Evolutionary conservation across 83 land plant species (phyloP).

Genomic region (Diphasiastrum complanatum): DNA sequence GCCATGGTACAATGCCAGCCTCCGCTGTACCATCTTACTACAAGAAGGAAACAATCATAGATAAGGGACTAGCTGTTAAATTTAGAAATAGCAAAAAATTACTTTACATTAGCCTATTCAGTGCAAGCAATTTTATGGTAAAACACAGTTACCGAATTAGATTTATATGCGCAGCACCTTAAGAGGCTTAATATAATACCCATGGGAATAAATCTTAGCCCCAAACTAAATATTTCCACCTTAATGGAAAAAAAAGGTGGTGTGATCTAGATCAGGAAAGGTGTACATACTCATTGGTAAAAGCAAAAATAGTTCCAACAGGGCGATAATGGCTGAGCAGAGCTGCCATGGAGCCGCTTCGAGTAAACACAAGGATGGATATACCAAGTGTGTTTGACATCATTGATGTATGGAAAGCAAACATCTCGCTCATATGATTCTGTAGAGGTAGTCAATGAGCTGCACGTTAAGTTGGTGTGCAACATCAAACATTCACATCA

Average conservation of each 20-base stretch:
- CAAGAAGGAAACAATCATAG: background rate
- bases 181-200: too few species aligned
- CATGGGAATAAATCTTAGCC: too few species aligned
- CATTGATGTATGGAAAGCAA: slow-evolving; percentile 91
- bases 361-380: slow-evolving; percentile 83
- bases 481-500: background rate
- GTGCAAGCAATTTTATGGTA: too few species aligned
- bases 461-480: background rate
- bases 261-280: background rate
- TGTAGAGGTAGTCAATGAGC: slow-evolving; percentile 19
- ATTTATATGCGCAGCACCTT: too few species aligned
- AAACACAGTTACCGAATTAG: too few species aligned
- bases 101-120: too few species aligned
- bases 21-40: slow-evolving; percentile 67
- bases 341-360: slow-evolving; percentile 89
- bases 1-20: slow-evolving; percentile 71
- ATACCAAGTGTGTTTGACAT: slow-evolving; percentile 95
- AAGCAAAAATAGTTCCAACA: slow-evolving; percentile 82
- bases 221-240: too few species aligned
- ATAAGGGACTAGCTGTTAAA: too few species aligned
- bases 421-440: slow-evolving; percentile 87
- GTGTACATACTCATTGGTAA: slow-evolving; percentile 83
- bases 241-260: background rate
- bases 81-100: too few species aligned
- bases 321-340: slow-evolving; percentile 93